Base-by-base conservation (phyloP, 2,329 filamentous ascomycete genomes). In the Ascosphaera aggregata region DNA sequence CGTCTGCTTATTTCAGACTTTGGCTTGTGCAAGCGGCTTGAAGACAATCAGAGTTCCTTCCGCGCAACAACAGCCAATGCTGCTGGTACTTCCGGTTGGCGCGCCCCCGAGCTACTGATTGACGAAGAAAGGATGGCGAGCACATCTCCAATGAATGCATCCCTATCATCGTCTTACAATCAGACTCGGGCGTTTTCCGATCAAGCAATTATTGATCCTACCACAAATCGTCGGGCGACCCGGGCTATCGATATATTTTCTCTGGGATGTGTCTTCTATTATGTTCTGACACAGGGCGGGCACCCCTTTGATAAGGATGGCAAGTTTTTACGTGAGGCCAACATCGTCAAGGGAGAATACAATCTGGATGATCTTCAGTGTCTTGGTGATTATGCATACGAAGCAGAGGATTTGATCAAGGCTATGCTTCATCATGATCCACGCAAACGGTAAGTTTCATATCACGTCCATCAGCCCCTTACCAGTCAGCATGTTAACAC, bases 211-310 rank as follows among this genome's bases (percentile, higher is more conserved):
- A 61, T 72, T 16, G 54, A 68, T 63, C 59, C 65, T 50, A 47
- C 65, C 38, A 66, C 63, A 3, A 73, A 72, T 47, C 76, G 84
- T 42, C 79, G 89, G 39, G 86, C 91, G 4, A 98, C 92, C 36
- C 77, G 89, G 36, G 81, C 89, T 7, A 94, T 95, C 43, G 89
- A 98, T 53, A 93, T 98, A 18, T 98, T 98, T 61, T 93, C 85
- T 0, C 69, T 98, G 27, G 89, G 89, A 1, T 77, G 93, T 39
- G 84, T 98, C n/a, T 98, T 94, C 63, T 95, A 85, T 61, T 98
- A 94, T 54, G 85, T 95, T n/a, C 66, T 98, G 43, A 94, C 86
- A 1, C 80, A 84, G 44, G 89, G 89, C 13, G 72, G 69, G 1
- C 89, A 98, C 55, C 89, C 89, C 0, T 98, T 91, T 50, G 86